Base-by-base conservation (phyloP, 2,329 filamentous ascomycete species). In the Clonostachys chloroleuca region DNA sequence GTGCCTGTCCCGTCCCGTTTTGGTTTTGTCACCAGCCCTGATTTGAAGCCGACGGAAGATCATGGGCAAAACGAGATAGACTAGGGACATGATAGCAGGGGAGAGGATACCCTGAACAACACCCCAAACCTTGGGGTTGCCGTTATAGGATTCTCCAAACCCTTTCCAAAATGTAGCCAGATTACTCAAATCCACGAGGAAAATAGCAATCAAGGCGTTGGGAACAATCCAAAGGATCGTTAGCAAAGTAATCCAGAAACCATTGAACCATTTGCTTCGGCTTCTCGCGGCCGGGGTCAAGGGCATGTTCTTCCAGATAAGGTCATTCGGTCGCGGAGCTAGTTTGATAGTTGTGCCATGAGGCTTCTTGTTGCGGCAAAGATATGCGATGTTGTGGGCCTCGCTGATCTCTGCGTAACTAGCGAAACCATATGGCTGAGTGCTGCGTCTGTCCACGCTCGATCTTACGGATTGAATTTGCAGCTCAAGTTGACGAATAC, bases 251-350 rank as follows among this genome's bases (percentile, higher is more conserved):
- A 96, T 85, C 90, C 92, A 96, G 47, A 96, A 65, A 50, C 87
- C 87, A 68, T 94, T 95, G 58, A 90, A 75, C 51, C 92, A 77
- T 37, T 85, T 77, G 56, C 86, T 86, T 70, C 86, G 87, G 51
- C 78, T 79, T 46, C 92, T 81, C 1, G 83, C 79, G 30, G 80
- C 72, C 37, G 83, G 83, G 14, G 77, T 81, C 48, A 97, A 71
- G 6, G 83, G 78, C 71, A 99, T 80, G 59, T 99, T 99, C 62
- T 90, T 86, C 94, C 94, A 99, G 54, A 99, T 95, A 46, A 99
- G 81, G 62, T 97, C 92, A 61, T 88, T 90, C 4, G 94, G 92
- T 49, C 84, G 83, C 3, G 94, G 91, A 1, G 94, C 92, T 13
- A 97, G 76, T 6, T 72, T 76, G 47, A 99, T 81, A 1, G 80